Conservation (phyloP, 768 basidiomycete genomes). For the Trichaptum fuscoviolaceum region DNA sequence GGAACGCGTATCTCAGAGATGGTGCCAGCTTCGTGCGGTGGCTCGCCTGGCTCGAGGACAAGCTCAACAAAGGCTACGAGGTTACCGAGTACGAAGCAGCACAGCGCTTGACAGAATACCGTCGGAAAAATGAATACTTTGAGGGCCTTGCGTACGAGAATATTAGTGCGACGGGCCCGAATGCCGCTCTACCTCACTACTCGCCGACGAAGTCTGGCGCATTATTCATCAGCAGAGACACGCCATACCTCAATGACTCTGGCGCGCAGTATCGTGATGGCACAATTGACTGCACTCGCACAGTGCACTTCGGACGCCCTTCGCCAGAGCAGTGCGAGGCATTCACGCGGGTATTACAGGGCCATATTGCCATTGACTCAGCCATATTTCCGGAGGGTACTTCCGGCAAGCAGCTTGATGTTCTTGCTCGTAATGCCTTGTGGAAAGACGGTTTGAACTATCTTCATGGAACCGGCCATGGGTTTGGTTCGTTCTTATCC, state of each 20-base stretch:
- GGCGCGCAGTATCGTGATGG: conserved; percentile 89
- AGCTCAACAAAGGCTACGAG: conserved; percentile 68
- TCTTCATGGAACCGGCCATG: conserved; percentile 89
- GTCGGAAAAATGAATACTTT: conserved; percentile 65
- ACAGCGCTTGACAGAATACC: conserved; percentile 72
- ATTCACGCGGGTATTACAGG: conserved; percentile 92
- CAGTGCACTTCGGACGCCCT: conserved; percentile 83
- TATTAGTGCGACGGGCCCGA: conserved; percentile 84
- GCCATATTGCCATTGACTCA: conserved; percentile 91
- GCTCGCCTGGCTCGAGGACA: conserved; percentile 87
- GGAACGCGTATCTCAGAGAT: conserved; percentile 83
- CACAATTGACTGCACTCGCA: conserved; percentile 62
- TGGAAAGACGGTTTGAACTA: conserved; percentile 87
- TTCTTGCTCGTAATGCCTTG: conserved; percentile 81
- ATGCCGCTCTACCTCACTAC: conserved; percentile 96
- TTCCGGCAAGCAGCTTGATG: conserved; percentile 76
- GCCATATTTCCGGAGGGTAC: conserved; percentile 91
- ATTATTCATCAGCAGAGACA: conserved; percentile 67
- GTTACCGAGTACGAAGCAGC: conserved; percentile 93
- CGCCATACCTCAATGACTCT: conserved; percentile 91
- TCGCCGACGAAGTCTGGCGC: conserved; percentile 65
- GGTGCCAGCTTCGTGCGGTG: conserved; percentile 82
- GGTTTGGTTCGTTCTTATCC: conserved; percentile 81
- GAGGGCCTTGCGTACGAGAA: conserved; percentile 86
- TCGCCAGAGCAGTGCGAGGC: conserved; percentile 84